Evolutionary conservation across 805 yeast genomes (phyloP), one percentile per base, ranked within the genome.

Genomic region (Candida krabiensis): DNA sequence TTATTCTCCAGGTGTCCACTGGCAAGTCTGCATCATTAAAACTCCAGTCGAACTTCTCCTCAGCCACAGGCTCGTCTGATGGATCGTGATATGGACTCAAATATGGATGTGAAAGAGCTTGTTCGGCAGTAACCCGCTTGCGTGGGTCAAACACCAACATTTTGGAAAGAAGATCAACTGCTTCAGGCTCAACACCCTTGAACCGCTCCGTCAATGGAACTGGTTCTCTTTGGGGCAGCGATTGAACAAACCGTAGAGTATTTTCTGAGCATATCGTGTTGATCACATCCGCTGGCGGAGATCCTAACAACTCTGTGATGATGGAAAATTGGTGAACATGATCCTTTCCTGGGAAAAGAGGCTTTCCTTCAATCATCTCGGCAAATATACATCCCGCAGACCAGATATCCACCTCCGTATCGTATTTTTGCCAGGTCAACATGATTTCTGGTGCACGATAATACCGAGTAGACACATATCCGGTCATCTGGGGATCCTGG

Each of bases 401-500:
- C 99, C 99, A 91, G 53, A 91, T 86, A 64, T 91, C 99, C 26
- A 91, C 98, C 65, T 90, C 97, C 7, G 87, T 83, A 57, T 90
- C 96, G 66, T 91, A 91, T 60, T 91, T 88, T 63, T 91, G 99
- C 98, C 98, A 91, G 19, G 97, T 89, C 48, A 91, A 75, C 99
- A 91, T 91, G 64, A 91, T 91, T 62, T 91, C 99, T 2, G 99
- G 99, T 0, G 98, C 99, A 46, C 99, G 77, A 66, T 91, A 91
- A 69, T 89, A 91, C 56, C 99, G 67, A 4, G 99, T 91, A 4
- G 95, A 84, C 13, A 91, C 99, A 61, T 91, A 91, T 8, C 98
- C 99, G 1, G 98, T 91, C 99, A 91, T 91, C 63, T 91, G 98
- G 11, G 97, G 96, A 66, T 91, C 99, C 69, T 91, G 97, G 57